phyloP scores from a whole-genome alignment of 257 asterid species.

The Solanum rostratum region DNA sequence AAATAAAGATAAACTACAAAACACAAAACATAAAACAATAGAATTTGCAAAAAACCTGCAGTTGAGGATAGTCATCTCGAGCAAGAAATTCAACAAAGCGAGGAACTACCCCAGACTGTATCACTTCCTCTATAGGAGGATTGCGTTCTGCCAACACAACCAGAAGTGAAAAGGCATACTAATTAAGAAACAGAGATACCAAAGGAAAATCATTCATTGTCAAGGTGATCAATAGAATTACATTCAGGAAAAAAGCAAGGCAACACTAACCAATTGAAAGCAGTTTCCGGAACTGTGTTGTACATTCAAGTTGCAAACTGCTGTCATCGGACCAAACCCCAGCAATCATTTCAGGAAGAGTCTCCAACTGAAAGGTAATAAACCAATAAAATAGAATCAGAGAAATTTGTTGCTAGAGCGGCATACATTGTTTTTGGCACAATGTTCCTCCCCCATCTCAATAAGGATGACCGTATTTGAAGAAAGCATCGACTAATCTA shows the following conservation, averaged over 20 bases:
- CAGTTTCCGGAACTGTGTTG: slow-evolving; percentile 89
- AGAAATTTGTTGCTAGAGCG: background rate
- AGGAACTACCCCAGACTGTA: slow-evolving; percentile 85
- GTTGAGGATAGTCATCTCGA: slow-evolving; percentile 73
- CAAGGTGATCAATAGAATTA: background rate
- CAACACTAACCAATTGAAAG: slow-evolving; percentile 63
- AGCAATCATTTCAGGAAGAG: slow-evolving; percentile 65
- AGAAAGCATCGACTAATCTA: background rate
- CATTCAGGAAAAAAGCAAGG: background rate
- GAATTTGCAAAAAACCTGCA: slow-evolving; percentile 36
- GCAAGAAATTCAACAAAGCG: slow-evolving; percentile 83
- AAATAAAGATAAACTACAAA: background rate
- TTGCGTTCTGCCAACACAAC: slow-evolving; percentile 50
- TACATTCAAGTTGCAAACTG: slow-evolving; percentile 61
- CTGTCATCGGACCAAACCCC: slow-evolving; percentile 72
- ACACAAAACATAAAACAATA: background rate
- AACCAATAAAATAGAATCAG: slow-evolving; percentile 1
- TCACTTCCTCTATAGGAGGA: slow-evolving; percentile 92
- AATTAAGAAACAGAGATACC: background rate
- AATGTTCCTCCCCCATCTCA: background rate
- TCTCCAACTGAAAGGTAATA: slow-evolving; percentile 48
- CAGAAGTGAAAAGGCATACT: background rate
- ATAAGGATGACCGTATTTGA: background rate
- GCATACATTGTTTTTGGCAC: background rate
- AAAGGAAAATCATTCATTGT: background rate